Percentiles rank a stretch among this genome's conserved stretches.
Evolutionary conservation across 331 rosid genomes (phyloP).

Genomic region (Quercus phellos): DNA sequence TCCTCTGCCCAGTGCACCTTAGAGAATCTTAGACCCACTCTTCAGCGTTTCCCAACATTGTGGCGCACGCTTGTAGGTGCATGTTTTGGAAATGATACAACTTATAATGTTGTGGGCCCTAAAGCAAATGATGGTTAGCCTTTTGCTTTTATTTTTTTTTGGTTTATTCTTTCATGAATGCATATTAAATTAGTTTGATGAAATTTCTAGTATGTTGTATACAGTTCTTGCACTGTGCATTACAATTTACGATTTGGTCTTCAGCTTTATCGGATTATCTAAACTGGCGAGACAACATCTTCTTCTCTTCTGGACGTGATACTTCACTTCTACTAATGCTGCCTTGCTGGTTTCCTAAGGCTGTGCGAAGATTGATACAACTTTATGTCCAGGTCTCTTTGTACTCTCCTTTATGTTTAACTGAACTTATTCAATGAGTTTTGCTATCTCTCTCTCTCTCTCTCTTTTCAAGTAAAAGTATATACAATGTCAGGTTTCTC

Average conservation of each 20-base stretch:
- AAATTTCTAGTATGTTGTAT: background rate
- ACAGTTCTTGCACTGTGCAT: background rate
- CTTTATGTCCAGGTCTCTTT: constrained; percentile 83
- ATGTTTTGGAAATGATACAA: constrained; percentile 71
- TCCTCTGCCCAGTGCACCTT: constrained; percentile 91
- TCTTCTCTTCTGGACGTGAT: constrained; percentile 83
- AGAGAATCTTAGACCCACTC: constrained; percentile 84
- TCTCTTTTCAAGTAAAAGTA: background rate
- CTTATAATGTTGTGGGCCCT: constrained; percentile 42
- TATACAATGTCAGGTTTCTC: background rate
- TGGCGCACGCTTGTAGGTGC: constrained; percentile 78
- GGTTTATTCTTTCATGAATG: constrained; percentile 7
- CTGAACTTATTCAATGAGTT: constrained; percentile 14
- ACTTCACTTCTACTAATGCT: constrained; percentile 93
- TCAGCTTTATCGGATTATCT: constrained; percentile 76
- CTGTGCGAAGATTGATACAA: constrained; percentile 76
- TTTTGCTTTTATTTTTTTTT: constrained; percentile 12
- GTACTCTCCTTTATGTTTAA: constrained; percentile 17
- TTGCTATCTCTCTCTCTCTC: background rate
- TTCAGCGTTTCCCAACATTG: constrained; percentile 80
- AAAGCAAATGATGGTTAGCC: constrained; percentile 72
- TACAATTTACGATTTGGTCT: constrained; percentile 20
- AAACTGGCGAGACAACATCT: constrained; percentile 75
- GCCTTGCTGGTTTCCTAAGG: constrained; percentile 94
- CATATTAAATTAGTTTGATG: constrained; percentile 16